Evolutionary conservation across 352 stramenopile genomes (phyloP), one percentile per base, ranked within the genome.

Genomic region (Pythium phragmiticola): DNA sequence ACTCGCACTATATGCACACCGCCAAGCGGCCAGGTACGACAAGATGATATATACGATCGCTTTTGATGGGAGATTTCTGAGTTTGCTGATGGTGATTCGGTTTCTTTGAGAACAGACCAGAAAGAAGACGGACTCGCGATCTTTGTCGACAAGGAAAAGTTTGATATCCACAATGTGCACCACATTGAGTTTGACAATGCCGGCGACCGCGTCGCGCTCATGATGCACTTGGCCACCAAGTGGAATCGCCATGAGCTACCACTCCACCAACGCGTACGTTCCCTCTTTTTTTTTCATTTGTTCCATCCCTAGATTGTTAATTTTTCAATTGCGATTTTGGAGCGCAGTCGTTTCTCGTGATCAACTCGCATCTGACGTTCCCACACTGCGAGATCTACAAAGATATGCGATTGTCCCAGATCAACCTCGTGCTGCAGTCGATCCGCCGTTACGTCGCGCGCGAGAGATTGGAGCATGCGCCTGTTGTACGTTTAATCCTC

Each of bases 281-380:
- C 41, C 0, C 0, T 43, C 16, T 3, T 43, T 45, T 14, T 16
- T 45, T 13, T 0, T 41, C 52, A 17, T 21, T 21, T 23, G 33
- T 21, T 28, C 19, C 23, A 30, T 30, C 26, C 26, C 26, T 30
- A 30, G 26, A 30, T 30, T 30, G 0, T 5, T 30, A 30, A 1
- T 30, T 30, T 5, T 30, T 30, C 26, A 30, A 30, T 30, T 23
- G 42, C n/a, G 14, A 48, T 26, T 5, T 26, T 16, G 41, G 11
- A 21, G 7, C 14, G 6, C 62, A 84, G 74, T 92, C 83, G 34
- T 90, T 95, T 50, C 67, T 95, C 19, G 63, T 95, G 45, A 75
- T 95, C 46, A 95, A 95, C 61, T 87, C 86, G 52, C 86, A 95
- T 62, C 65, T 95, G 70, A 95, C 86, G 17, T 95, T 95, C 67